A percentile compares a stretch with the other conserved stretches of the same genome.
phyloP scores from a whole-genome alignment of 2,329 filamentous ascomycete species.

The Fusarium sp. region DNA sequence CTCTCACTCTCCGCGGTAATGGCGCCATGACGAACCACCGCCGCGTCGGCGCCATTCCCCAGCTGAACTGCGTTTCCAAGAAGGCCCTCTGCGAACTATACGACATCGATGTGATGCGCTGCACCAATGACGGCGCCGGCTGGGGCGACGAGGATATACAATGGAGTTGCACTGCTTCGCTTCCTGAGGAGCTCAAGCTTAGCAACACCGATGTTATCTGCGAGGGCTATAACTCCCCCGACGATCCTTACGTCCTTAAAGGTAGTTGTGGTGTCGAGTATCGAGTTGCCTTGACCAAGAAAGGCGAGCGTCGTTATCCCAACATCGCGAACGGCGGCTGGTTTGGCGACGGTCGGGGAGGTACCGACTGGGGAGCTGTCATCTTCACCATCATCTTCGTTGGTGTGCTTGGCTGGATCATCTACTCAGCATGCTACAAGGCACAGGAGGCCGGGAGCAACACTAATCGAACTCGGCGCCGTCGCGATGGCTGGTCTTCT shows the following conservation, averaged over 20 bases:
- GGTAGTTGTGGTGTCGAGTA: slow-evolving; percentile 96
- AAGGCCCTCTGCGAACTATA: slow-evolving; percentile 75
- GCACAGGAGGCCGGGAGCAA: slow-evolving; percentile 23
- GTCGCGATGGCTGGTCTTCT: slow-evolving; percentile 50
- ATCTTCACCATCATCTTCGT: slow-evolving; percentile 75
- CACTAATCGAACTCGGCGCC: slow-evolving; percentile 31
- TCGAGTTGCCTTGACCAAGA: slow-evolving; percentile 79
- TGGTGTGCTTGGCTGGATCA: slow-evolving; percentile 70
- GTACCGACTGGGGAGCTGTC: slow-evolving; percentile 54
- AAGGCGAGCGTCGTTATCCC: slow-evolving; percentile 79
- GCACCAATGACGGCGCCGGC: slow-evolving; percentile 84
- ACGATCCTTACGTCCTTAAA: slow-evolving; percentile 89
- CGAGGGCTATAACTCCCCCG: slow-evolving; percentile 82
- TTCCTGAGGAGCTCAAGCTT: slow-evolving; percentile 75
- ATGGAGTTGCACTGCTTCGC: slow-evolving; percentile 83
- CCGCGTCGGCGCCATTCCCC: slow-evolving; percentile 80
- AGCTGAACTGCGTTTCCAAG: slow-evolving; percentile 81
- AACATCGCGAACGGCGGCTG: slow-evolving; percentile 59
- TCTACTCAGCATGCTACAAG: slow-evolving; percentile 65
- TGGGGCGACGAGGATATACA: slow-evolving; percentile 86
- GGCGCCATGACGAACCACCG: slow-evolving; percentile 77
- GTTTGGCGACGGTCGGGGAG: slow-evolving; percentile 51
- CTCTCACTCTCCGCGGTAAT: slow-evolving; percentile 80
- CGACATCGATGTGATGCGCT: slow-evolving; percentile 85
- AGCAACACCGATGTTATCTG: slow-evolving; percentile 91